Conservation (phyloP, 2,329 filamentous ascomycete genomes). For the Penicillium psychrosexuale region DNA sequence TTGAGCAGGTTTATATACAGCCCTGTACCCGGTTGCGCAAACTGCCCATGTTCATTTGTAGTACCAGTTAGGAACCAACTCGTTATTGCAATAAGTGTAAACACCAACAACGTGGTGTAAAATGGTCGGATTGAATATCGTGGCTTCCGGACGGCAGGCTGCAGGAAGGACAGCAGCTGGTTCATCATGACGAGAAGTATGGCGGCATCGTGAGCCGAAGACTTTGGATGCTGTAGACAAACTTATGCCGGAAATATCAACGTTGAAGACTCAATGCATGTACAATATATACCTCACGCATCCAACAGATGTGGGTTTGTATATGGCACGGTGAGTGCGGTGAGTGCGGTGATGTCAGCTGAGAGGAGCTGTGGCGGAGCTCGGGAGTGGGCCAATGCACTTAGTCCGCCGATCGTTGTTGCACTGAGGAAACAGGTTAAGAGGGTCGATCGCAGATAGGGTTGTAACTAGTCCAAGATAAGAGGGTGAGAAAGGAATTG, state of each 20-base stretch:
- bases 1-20: constrained; percentile 14
- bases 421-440: neutral
- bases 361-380: constrained; percentile 5
- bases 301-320: neutral
- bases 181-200: constrained; percentile 25
- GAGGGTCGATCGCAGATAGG: neutral
- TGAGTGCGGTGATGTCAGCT: constrained; percentile 26
- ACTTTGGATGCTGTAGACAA: neutral
- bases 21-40: constrained; percentile 3
- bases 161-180: constrained; percentile 21
- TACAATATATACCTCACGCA: neutral
- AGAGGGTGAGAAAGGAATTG: neutral
- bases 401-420: constrained; percentile 3
- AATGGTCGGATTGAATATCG: constrained; percentile 47
- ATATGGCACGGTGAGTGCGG: constrained; percentile 16
- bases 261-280: neutral
- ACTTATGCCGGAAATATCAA: neutral
- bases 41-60: constrained; percentile 5
- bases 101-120: constrained; percentile 44
- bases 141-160: constrained; percentile 25
- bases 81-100: constrained; percentile 32
- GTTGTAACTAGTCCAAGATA: neutral
- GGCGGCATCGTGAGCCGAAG: constrained; percentile 30
- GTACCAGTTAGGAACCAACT: constrained; percentile 25
- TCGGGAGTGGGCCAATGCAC: constrained; percentile 22